A percentile compares a stretch with the other conserved stretches of the same genome.
phyloP scores from a whole-genome alignment of 2,329 filamentous ascomycete species.

The Aspergillus sergii region DNA sequence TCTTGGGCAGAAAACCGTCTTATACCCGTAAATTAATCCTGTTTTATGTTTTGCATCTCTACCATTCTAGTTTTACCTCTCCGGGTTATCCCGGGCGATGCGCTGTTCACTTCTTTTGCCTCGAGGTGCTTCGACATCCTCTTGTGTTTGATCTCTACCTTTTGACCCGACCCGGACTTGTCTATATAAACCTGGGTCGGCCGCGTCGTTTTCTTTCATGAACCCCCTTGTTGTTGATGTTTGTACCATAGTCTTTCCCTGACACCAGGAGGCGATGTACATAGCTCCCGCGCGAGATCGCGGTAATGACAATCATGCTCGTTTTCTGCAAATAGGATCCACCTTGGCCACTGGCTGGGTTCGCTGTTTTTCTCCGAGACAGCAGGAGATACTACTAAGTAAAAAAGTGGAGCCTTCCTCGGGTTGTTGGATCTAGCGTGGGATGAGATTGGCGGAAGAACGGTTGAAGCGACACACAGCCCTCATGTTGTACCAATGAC shows the following conservation, averaged over 20 bases:
- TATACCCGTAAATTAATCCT: conserved; percentile 40
- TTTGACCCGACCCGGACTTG: conserved; percentile 5
- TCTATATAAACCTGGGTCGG: conserved; percentile 6
- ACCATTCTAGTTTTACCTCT: conserved; percentile 17
- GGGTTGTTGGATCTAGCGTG: neutral
- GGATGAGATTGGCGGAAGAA: neutral
- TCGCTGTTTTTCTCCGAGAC: neutral
- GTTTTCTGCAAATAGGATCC: neutral
- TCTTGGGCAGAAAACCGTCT: conserved; percentile 31
- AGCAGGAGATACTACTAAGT: neutral
- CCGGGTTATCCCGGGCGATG: neutral
- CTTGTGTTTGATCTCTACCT: conserved; percentile 11
- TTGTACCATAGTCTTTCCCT: conserved; percentile 19
- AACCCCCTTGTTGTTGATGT: conserved; percentile 12
- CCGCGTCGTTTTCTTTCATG: conserved; percentile 10
- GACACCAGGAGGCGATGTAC: conserved; percentile 25
- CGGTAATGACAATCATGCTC: conserved; percentile 25
- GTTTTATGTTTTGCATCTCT: conserved; percentile 14
- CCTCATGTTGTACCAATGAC: neutral
- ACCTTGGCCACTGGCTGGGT: neutral
- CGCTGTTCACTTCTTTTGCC: neutral
- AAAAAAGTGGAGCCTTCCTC: neutral
- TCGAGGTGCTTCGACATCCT: conserved; percentile 2
- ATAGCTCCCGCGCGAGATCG: conserved; percentile 28
- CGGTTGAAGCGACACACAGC: neutral